Evolutionary conservation across 2,329 filamentous ascomycete genomes (phyloP).

Genomic region (Leptographium lundbergii): DNA sequence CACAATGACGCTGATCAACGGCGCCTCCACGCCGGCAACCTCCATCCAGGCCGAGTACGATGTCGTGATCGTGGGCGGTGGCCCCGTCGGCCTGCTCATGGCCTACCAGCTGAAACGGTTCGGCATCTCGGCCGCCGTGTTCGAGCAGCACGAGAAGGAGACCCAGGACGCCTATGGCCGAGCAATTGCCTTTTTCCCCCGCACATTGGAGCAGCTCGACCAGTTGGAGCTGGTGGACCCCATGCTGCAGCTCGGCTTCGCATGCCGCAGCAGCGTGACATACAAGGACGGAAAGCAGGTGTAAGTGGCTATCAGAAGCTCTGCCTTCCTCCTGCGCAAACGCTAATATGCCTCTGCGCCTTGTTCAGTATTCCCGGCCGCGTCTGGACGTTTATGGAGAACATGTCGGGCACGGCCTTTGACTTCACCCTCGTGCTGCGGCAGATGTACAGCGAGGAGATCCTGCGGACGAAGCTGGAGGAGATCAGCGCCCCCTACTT

Average conservation of each 20-base stretch:
- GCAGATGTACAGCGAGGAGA: constrained; percentile 42
- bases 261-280: constrained; percentile 33
- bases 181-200: constrained; percentile 39
- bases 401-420: constrained; percentile 37
- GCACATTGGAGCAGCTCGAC: constrained; percentile 38
- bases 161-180: constrained; percentile 38
- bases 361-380: constrained; percentile 19
- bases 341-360: too few relatives aligned
- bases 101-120: constrained; percentile 32
- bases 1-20: not conserved
- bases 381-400: constrained; percentile 40
- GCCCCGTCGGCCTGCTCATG: constrained; percentile 30
- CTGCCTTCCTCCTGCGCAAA: too few relatives aligned
- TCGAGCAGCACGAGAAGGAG: constrained; percentile 35
- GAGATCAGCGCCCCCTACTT: constrained; percentile 23
- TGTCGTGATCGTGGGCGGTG: constrained; percentile 29
- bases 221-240: constrained; percentile 35
- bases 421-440: constrained; percentile 40
- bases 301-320: not conserved
- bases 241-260: constrained; percentile 38
- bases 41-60: constrained; percentile 4
- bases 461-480: constrained; percentile 30
- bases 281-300: constrained; percentile 35
- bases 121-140: constrained; percentile 28
- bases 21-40: not conserved